These are phyloP conservation scores for Mycena vitilis DNA, from an alignment of 768 basidiomycete species.

Conservation along the genomic window DNA sequence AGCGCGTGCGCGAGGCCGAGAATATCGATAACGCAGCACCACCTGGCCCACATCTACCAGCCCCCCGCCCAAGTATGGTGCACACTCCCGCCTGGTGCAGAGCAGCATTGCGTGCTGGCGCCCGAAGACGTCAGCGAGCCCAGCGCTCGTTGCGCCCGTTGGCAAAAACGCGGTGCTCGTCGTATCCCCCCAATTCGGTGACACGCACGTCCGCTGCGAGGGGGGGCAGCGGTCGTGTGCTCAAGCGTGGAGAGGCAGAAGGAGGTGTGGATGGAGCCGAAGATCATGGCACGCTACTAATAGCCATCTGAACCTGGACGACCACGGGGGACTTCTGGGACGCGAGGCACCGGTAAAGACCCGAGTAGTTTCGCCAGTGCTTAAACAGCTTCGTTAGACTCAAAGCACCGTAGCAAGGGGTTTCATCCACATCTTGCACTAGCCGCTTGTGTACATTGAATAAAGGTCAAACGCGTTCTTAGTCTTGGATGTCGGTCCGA, in stretches of 20 bases:
- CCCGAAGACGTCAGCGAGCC: slow-evolving; percentile 45
- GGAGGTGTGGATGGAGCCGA: slow-evolving; percentile 24
- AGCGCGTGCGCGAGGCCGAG: slow-evolving; percentile 49
- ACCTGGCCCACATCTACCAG: slow-evolving; percentile 41
- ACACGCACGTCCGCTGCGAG: slow-evolving; percentile 44
- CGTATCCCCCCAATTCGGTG: slow-evolving; percentile 52
- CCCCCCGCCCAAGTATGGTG: slow-evolving; percentile 33
- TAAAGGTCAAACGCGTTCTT: too few relatives aligned
- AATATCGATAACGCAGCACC: too few relatives aligned
- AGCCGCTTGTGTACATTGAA: too few relatives aligned
- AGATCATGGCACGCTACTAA: slow-evolving; percentile 12
- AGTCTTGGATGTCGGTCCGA: too few relatives aligned
- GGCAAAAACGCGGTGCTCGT: slow-evolving; percentile 52
- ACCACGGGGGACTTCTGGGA: too few relatives aligned
- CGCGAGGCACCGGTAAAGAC: slow-evolving; percentile 14
- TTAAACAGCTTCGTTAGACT: too few relatives aligned
- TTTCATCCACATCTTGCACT: too few relatives aligned
- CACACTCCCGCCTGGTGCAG: slow-evolving; percentile 29
- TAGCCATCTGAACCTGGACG: too few relatives aligned
- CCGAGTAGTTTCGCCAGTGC: neutral
- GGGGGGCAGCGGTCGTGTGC: slow-evolving; percentile 37
- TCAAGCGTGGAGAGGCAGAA: slow-evolving; percentile 30
- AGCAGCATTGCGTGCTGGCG: slow-evolving; percentile 41
- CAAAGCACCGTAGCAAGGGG: too few relatives aligned
- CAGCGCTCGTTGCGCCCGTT: slow-evolving; percentile 50